phyloP scores from a whole-genome alignment of 2,329 filamentous ascomycete species.

The Apiospora aurea region DNA sequence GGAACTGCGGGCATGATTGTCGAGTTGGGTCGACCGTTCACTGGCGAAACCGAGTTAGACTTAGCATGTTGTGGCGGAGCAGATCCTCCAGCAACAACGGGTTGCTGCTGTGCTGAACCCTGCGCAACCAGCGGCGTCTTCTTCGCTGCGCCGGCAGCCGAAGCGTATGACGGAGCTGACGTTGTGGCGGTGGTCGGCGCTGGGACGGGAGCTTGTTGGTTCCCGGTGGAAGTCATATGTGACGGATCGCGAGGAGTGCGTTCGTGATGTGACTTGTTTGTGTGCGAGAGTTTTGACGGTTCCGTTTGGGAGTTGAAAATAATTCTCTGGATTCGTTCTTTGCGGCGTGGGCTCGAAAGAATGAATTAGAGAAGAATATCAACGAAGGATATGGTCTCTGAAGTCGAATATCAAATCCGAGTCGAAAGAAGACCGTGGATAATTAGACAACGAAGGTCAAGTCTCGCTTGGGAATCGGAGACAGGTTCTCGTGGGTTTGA shows the following conservation, averaged over 20 bases:
- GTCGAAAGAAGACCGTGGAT: constrained; percentile 13
- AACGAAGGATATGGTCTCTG: constrained; percentile 13
- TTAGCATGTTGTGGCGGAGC: constrained; percentile 67
- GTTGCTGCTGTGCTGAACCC: constrained; percentile 54
- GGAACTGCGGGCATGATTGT: constrained; percentile 42
- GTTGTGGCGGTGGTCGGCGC: constrained; percentile 65
- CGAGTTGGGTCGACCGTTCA: constrained; percentile 66
- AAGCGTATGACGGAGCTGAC: constrained; percentile 70
- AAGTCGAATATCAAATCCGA: constrained; percentile 26
- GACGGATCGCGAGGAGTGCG: constrained; percentile 32
- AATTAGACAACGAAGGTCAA: not conserved
- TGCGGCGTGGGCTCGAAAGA: not conserved
- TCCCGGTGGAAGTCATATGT: constrained; percentile 69
- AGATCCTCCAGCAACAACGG: constrained; percentile 62
- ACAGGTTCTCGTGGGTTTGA: constrained; percentile 10
- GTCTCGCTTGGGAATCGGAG: constrained; percentile 12
- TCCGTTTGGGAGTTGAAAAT: not conserved
- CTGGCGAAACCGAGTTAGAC: constrained; percentile 73
- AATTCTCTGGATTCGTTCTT: constrained; percentile 2
- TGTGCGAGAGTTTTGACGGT: not conserved
- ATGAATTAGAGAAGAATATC: constrained; percentile 3
- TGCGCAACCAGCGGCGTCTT: constrained; percentile 69
- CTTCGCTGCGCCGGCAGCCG: constrained; percentile 68
- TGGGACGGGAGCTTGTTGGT: constrained; percentile 60
- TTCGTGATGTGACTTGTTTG: not conserved